These are phyloP conservation scores for Hanseniaspora lachancei DNA, from an alignment of 805 yeast species.

Conservation along the genomic window DNA sequence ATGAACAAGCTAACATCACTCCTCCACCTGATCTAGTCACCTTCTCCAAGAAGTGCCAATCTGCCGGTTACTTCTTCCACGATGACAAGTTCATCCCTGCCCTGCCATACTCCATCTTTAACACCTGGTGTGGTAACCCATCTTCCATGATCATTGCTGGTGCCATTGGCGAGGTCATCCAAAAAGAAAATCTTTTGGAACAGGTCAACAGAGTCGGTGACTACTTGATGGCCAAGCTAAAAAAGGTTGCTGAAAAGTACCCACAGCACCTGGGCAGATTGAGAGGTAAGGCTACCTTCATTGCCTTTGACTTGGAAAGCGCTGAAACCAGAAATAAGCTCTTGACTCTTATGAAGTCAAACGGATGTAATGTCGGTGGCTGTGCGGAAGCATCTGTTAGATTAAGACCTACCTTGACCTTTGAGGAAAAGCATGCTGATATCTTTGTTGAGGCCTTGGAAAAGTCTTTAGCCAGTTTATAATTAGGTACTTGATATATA, in stretches of 20 bases:
- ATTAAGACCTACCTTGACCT: constrained; percentile 53
- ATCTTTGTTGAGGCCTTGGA: constrained; percentile 34
- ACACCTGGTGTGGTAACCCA: constrained; percentile 72
- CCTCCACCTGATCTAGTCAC: constrained; percentile 59
- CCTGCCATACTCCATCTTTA: constrained; percentile 55
- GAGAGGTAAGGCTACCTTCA: constrained; percentile 57
- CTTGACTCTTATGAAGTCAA: constrained; percentile 33
- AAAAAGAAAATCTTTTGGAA: constrained; percentile 36
- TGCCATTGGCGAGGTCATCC: constrained; percentile 44
- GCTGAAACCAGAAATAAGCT: constrained; percentile 36
- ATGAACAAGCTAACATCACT: constrained; percentile 50
- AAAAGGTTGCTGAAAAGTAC: constrained; percentile 24
- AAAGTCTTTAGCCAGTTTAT: constrained; percentile 24
- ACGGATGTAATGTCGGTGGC: constrained; percentile 57
- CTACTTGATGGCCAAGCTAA: constrained; percentile 37
- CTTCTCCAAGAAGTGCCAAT: constrained; percentile 59
- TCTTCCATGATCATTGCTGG: constrained; percentile 53
- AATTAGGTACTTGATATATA: neutral
- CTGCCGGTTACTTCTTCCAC: constrained; percentile 57
- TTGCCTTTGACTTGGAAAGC: constrained; percentile 47
- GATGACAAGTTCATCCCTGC: constrained; percentile 47
- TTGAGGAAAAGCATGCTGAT: constrained; percentile 50
- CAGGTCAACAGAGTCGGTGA: constrained; percentile 41
- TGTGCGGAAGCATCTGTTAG: constrained; percentile 48
- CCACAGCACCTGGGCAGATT: constrained; percentile 35